Conservation (phyloP, 2,329 filamentous ascomycete genomes). For the Escovopsis sp. region DNA sequence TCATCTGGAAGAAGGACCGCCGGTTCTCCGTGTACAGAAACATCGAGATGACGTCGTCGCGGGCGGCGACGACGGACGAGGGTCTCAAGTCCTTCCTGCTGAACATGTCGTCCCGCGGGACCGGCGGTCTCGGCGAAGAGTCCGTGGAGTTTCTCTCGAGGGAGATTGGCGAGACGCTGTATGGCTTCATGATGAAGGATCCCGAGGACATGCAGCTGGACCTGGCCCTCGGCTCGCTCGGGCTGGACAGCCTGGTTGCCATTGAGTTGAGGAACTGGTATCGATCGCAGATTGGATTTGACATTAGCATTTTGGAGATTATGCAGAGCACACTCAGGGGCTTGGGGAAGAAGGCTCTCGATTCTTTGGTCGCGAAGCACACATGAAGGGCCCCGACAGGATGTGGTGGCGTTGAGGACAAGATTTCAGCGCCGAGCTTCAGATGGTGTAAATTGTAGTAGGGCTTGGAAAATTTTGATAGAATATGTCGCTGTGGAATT, state of each 20-base stretch:
- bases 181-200: neutral
- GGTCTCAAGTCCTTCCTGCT: neutral
- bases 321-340: neutral
- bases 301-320: constrained; percentile 3
- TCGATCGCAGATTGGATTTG: neutral
- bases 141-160: neutral
- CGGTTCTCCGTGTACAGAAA: neutral
- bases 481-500: too few species aligned
- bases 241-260: constrained; percentile 6
- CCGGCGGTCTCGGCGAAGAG: neutral
- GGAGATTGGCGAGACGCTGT: constrained; percentile 3
- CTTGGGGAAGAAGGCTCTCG: neutral
- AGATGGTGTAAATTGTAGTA: too few species aligned
- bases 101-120: neutral
- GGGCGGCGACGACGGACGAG: neutral
- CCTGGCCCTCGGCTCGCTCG: constrained; percentile 2
- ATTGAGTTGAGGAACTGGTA: constrained; percentile 8
- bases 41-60: neutral
- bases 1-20: neutral
- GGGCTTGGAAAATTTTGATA: too few species aligned
- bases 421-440: too few species aligned
- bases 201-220: constrained; percentile 3
- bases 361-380: neutral
- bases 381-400: neutral
- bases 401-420: too few species aligned